Evolutionary conservation across 495 filamentous ascomycete genomes (phyloP), one percentile per base, ranked within the genome.

Genomic region (Coniosporium apollinis): DNA sequence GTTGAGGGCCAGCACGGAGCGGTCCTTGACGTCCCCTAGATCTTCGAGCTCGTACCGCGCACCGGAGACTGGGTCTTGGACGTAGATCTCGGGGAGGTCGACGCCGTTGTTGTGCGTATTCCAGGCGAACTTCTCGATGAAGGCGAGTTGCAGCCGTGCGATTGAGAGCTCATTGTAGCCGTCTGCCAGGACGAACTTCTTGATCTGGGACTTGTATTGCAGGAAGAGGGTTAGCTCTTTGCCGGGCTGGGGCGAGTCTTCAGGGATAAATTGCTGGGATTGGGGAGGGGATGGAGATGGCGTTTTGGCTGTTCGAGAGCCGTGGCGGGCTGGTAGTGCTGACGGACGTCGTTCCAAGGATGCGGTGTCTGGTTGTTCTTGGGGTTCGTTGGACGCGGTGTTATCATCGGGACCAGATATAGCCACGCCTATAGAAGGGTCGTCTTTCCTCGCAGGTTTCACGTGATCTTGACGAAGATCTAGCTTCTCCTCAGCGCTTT

Each of bases 81-180:
- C 86, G 54, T 96, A 94, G 19, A 97, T 94, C 47, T 96, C 89
- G 0, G 89, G 89, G 19, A 97, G 62, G 48, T 97, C 89, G 9
- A 72, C 74, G 16, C 91, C 89, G 50, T 96, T 87, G 46, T 76
- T 81, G 44, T 93, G 87, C 1, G 85, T 92, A 45, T 89, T 94
- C 84, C 92, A 97, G 5, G 85, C 84, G 48, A 97, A 97, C 47
- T 94, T 96, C 44, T 96, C 91, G 45, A 97, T 97, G 54, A 97
- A 97, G n/a, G 87, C 86, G 21, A 96, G 67, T 49, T 96, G 89
- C 37, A 97, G 58, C 8, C 84, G 70, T 7, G 80, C 82, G 36
- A 93, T 74, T 14, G 85, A 84, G 11, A 97, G 62, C 29, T 80
- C 83, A 7, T 74, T 70, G 38, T 74, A 76, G 3, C 85, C 86